Base-by-base conservation (phyloP, 768 basidiomycete genomes). In the Phlebiopsis gigantea region DNA sequence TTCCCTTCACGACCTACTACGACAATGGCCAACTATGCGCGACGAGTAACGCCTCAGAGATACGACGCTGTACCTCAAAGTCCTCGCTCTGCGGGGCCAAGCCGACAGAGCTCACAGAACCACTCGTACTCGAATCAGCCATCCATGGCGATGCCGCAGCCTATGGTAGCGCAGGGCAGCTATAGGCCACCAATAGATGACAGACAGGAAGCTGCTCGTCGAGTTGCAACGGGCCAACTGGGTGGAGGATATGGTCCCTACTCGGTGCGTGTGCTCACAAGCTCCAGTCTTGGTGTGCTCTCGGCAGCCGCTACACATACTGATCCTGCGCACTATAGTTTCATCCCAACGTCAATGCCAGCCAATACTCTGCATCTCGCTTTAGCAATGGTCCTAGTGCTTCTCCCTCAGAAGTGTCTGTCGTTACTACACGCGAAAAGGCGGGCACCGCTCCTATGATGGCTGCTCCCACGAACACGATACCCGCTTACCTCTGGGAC, bases 231-330 rank as follows among this genome's bases (percentile, higher is more conserved):
- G 28, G 91, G 90, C 7, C 75, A 76, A 30, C 88, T 93, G 65
- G 91, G 91, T 4, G 80, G 81, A 24, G 84, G 82, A 17, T 93
- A 92, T 75, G 91, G 91, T 10, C 91, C 91, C 24, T 93, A 93
- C 73, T 85, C 89, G n/a, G 90, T 92, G 62, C 53, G 70, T 63
- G n/a, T n/a, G n/a, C 6, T 39, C 31, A 43, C 19, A 42, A 29
- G 24, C 43, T 26, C 7, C 21, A 1, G 15, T 24, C 25, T 34
- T 44, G 12, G 47, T 4, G 21, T 22, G 28, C 25, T 19, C 17
- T 29, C 28, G 48, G n/a, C 3, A 19, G 19, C 28, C 30, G 48
- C 50, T 41, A 31, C 50, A 21, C 9, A 51, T 51, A 19, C 30
- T 51, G 21, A 39, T 24, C 17, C 34, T 12, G 10, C 43, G 29